Conservation (phyloP, 495 filamentous ascomycete genomes). For the Clavariopsis aquatica region DNA sequence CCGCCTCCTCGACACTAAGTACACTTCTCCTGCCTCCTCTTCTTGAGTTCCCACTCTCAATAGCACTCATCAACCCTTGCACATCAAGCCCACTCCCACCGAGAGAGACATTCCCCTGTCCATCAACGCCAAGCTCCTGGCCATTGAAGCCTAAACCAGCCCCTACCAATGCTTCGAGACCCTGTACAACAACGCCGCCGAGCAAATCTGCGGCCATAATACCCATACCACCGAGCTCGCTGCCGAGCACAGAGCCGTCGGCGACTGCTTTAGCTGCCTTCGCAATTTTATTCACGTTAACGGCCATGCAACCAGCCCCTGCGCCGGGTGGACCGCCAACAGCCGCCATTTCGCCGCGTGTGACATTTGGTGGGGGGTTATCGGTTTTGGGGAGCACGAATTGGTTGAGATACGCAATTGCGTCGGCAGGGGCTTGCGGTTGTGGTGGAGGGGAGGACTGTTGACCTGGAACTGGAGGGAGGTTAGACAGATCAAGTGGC, state of each 20-base stretch:
- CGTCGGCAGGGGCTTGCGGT: slow-evolving; percentile 45
- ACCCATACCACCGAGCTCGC: slow-evolving; percentile 33
- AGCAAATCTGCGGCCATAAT: slow-evolving; percentile 30
- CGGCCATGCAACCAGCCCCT: slow-evolving; percentile 16
- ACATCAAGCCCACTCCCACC: slow-evolving; percentile 15
- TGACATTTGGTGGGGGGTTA: slow-evolving; percentile 11
- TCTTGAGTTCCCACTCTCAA: slow-evolving; percentile 7
- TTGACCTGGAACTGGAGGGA: slow-evolving; percentile 34
- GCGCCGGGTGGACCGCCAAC: slow-evolving; percentile 31
- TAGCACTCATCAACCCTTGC: slow-evolving; percentile 11
- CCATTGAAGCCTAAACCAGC: slow-evolving; percentile 18
- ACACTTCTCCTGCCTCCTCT: slow-evolving; percentile 36
- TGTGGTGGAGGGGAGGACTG: slow-evolving; percentile 48
- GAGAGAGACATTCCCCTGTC: slow-evolving; percentile 8
- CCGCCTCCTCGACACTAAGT: slow-evolving; percentile 62
- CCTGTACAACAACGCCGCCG: slow-evolving; percentile 33
- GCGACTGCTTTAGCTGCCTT: slow-evolving; percentile 34
- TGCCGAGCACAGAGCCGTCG: slow-evolving; percentile 17
- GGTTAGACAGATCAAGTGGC: slow-evolving; percentile 4
- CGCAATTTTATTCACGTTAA: slow-evolving; percentile 29
- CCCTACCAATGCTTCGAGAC: slow-evolving; percentile 34
- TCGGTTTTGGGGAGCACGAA: slow-evolving; percentile 56
- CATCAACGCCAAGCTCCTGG: slow-evolving; percentile 6
- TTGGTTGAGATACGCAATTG: slow-evolving; percentile 67
- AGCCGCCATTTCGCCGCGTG: slow-evolving; percentile 24